These are phyloP conservation scores for Triticum urartu DNA, from an alignment of 176 grass and related monocot genomes.

Conservation along the genomic window DNA sequence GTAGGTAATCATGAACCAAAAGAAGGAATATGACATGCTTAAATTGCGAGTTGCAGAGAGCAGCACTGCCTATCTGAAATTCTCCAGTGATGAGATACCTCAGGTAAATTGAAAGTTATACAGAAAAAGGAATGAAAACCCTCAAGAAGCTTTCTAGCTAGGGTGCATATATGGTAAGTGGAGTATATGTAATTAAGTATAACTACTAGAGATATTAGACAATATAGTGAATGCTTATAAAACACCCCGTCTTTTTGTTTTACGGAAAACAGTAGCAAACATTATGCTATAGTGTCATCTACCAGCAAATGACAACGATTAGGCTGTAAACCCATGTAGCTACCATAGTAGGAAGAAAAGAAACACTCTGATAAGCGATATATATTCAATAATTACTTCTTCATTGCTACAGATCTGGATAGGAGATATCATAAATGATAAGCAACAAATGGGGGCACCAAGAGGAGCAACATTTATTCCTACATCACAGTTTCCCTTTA, in stretches of 20 bases:
- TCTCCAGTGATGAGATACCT: constrained; percentile 51
- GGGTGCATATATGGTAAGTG: background rate
- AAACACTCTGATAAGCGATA: constrained; percentile 8
- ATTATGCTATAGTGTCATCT: background rate
- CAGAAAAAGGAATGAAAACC: background rate
- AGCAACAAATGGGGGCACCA: constrained; percentile 56
- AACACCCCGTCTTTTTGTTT: background rate
- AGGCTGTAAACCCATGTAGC: too few relatives aligned
- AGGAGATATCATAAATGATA: constrained; percentile 64
- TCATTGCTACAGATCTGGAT: constrained; percentile 57
- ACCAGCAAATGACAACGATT: background rate
- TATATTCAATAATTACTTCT: background rate
- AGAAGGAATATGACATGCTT: constrained; percentile 64
- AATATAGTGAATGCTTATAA: background rate
- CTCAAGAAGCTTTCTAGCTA: background rate
- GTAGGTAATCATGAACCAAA: constrained; percentile 68
- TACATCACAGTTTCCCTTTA: constrained; percentile 63
- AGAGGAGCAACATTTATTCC: constrained; percentile 60
- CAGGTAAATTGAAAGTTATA: constrained; percentile 58
- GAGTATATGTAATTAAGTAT: too few relatives aligned
- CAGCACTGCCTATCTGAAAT: constrained; percentile 41
- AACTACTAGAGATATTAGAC: background rate
- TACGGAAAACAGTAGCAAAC: background rate
- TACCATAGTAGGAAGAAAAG: background rate
- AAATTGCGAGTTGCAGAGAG: constrained; percentile 51